Evolutionary conservation across 768 basidiomycete species (phyloP).

Genomic region (Podaxis sp.): DNA sequence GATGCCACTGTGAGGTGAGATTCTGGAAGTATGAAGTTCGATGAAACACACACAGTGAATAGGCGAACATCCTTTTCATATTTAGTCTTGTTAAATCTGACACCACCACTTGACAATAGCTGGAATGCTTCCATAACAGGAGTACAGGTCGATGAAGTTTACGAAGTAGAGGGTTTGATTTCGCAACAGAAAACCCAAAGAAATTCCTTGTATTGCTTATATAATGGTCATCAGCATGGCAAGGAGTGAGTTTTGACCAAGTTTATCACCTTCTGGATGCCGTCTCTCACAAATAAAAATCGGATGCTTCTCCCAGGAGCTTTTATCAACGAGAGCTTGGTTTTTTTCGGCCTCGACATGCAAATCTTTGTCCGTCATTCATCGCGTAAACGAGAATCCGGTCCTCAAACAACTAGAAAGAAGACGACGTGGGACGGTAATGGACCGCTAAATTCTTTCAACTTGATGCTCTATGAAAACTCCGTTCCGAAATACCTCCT

Average conservation of each 20-base stretch:
- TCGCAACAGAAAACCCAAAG: background rate
- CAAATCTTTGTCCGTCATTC: background rate
- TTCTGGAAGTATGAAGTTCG: background rate
- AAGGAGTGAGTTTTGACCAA: too few relatives aligned
- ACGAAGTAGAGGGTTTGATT: background rate
- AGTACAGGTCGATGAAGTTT: background rate
- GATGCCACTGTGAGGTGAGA: background rate
- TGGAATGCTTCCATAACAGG: constrained; percentile 81
- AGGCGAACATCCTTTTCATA: constrained; percentile 70
- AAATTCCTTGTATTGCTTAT: background rate
- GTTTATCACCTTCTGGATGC: background rate
- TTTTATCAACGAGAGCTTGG: background rate
- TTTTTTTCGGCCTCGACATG: background rate
- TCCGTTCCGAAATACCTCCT: background rate
- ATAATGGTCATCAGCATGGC: background rate
- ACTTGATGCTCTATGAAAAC: background rate
- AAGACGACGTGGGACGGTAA: background rate
- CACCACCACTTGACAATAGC: constrained; percentile 84
- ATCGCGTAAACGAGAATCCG: background rate
- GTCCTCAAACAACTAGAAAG: background rate
- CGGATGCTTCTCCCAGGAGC: background rate
- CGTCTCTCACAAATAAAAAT: background rate
- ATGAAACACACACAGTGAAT: constrained; percentile 57
- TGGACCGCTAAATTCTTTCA: background rate
- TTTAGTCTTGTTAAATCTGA: constrained; percentile 73